phyloP scores from a whole-genome alignment of 768 basidiomycete species.

The Boletus pseudopeckii region DNA sequence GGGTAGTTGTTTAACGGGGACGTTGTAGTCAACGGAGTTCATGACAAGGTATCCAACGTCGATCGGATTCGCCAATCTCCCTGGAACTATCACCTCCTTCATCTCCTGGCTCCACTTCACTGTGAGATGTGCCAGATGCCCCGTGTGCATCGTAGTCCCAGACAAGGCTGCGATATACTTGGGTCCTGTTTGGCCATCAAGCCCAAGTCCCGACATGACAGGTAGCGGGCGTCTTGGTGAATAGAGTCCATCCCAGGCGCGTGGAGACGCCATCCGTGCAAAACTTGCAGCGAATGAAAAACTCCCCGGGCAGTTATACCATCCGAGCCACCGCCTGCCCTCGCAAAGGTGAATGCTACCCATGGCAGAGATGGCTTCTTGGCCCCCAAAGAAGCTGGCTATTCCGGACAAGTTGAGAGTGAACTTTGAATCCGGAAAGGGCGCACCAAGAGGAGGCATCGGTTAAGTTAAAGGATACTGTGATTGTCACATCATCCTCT shows the following conservation, averaged over 20 bases:
- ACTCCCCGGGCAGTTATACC: conserved; percentile 37
- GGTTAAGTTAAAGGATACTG: background rate
- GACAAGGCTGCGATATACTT: conserved; percentile 25
- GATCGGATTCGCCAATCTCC: conserved; percentile 21
- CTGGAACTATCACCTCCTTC: conserved; percentile 9
- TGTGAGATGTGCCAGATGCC: conserved; percentile 23
- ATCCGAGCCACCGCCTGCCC: conserved; percentile 34
- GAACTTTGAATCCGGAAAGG: conserved; percentile 12
- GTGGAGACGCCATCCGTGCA: conserved; percentile 25
- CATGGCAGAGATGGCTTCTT: conserved; percentile 36
- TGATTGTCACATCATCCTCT: background rate
- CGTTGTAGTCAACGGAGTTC: conserved; percentile 4
- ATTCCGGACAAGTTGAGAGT: conserved; percentile 30
- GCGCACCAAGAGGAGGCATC: conserved; percentile 22
- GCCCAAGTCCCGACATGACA: conserved; percentile 25
- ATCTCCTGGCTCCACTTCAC: conserved; percentile 12
- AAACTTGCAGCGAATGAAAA: conserved; percentile 32
- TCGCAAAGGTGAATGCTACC: conserved; percentile 32
- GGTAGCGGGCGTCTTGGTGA: conserved; percentile 17
- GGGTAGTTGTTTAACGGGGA: conserved; percentile 4
- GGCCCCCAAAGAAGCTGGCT: conserved; percentile 35
- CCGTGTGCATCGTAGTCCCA: conserved; percentile 21
- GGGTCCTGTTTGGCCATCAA: conserved; percentile 30
- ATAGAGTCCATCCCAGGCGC: conserved; percentile 27
- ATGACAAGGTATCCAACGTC: conserved; percentile 16